These are phyloP conservation scores for Cylindrotheca closterium DNA, from an alignment of 108 stramenopile species.

Conservation along the genomic window DNA sequence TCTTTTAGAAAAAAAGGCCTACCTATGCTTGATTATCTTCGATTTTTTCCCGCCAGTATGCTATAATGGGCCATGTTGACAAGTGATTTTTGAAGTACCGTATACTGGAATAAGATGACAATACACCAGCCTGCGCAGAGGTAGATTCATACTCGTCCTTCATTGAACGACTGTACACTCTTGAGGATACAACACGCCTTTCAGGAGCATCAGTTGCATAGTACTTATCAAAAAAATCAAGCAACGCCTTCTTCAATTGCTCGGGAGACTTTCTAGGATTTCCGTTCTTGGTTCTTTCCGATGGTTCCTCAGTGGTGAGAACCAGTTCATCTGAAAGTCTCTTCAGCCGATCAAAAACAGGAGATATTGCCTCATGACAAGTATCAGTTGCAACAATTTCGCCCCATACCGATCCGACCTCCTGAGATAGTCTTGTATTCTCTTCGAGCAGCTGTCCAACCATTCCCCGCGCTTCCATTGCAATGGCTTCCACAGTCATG, in stretches of 20 bases:
- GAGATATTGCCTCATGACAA: slow-evolving; percentile 33
- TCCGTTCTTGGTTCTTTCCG: slow-evolving; percentile 22
- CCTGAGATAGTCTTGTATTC: slow-evolving; percentile 76
- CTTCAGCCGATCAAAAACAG: slow-evolving; percentile 75
- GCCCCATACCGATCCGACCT: slow-evolving; percentile 68
- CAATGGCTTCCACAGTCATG: slow-evolving; percentile 64
- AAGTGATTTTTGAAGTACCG: slow-evolving; percentile 73
- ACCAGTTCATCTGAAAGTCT: slow-evolving; percentile 69
- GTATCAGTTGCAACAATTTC: slow-evolving; percentile 65
- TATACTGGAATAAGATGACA: slow-evolving; percentile 71
- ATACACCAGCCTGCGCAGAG: slow-evolving; percentile 57
- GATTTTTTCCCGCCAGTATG: too few relatives aligned
- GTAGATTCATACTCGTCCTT: slow-evolving; percentile 61
- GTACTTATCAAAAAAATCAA: slow-evolving; percentile 70
- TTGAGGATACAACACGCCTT: slow-evolving; percentile 61
- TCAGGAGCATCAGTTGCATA: slow-evolving; percentile 49
- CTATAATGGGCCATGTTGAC: slow-evolving; percentile 69
- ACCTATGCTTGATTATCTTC: too few relatives aligned
- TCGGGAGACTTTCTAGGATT: slow-evolving; percentile 33
- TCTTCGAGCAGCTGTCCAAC: slow-evolving; percentile 74
- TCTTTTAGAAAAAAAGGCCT: too few relatives aligned
- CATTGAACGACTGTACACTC: slow-evolving; percentile 71
- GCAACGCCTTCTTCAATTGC: slow-evolving; percentile 60
- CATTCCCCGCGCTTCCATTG: slow-evolving; percentile 74
- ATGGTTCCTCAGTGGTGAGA: slow-evolving; percentile 1